Percentiles rank a stretch among this genome's conserved stretches.
phyloP scores from a whole-genome alignment of 768 basidiomycete species.

The Austroboletus eburneus region DNA sequence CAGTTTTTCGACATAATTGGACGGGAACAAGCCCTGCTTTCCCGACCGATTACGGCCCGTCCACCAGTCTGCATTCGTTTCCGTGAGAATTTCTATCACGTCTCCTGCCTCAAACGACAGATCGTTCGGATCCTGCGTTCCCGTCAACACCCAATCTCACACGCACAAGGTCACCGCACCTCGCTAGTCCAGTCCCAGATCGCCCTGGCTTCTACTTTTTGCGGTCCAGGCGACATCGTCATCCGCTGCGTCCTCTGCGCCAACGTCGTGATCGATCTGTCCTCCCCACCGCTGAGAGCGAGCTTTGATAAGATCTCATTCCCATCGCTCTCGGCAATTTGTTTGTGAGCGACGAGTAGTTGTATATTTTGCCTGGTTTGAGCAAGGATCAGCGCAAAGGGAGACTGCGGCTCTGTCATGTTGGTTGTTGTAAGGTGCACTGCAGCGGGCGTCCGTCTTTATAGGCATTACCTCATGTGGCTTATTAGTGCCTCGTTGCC shows the following conservation, averaged over 20 bases:
- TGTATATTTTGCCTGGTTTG: slow-evolving; percentile 46
- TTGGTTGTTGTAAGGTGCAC: background rate
- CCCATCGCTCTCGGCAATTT: slow-evolving; percentile 39
- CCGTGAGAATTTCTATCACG: slow-evolving; percentile 71
- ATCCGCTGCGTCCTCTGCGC: slow-evolving; percentile 20
- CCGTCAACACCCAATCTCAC: slow-evolving; percentile 2
- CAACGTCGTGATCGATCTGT: slow-evolving; percentile 17
- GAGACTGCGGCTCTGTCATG: slow-evolving; percentile 23
- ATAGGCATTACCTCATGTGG: background rate
- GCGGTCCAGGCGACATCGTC: slow-evolving; percentile 22
- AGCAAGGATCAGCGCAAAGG: slow-evolving; percentile 37
- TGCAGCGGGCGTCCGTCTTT: too few species aligned
- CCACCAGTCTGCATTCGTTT: slow-evolving; percentile 92
- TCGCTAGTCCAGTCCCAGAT: slow-evolving; percentile 31
- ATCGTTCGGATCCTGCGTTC: slow-evolving; percentile 65
- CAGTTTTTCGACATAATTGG: slow-evolving; percentile 68
- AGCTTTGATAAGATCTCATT: slow-evolving; percentile 38
- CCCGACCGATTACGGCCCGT: slow-evolving; percentile 60
- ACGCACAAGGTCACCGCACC: slow-evolving; percentile 10
- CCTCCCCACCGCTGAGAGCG: slow-evolving; percentile 13
- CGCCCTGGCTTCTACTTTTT: slow-evolving; percentile 26
- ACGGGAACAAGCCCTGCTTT: slow-evolving; percentile 72
- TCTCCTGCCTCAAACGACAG: slow-evolving; percentile 73
- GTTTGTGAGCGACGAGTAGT: slow-evolving; percentile 41
- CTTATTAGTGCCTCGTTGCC: background rate